Conservation (phyloP, 202 grass and related monocot species). For the Schoenoplectus triqueter region DNA sequence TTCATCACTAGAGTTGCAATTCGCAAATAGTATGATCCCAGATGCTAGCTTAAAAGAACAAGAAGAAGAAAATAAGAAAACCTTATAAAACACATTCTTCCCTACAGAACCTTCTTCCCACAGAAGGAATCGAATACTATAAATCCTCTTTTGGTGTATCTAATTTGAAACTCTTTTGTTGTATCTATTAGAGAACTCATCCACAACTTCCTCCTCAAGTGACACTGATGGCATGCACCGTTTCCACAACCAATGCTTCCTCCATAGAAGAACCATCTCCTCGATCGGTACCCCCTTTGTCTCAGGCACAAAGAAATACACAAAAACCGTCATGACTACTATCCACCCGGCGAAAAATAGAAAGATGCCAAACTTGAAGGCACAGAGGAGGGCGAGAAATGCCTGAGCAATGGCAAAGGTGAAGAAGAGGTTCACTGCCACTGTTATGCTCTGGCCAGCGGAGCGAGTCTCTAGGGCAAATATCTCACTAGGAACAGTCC, state of each 20-base stretch:
- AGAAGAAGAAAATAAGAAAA: background rate
- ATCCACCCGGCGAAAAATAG: conserved; percentile 91
- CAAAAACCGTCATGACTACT: conserved; percentile 78
- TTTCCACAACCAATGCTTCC: conserved; percentile 99
- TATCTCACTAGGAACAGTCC: conserved; percentile 97
- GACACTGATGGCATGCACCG: conserved; percentile 57
- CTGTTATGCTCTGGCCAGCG: conserved; percentile 95
- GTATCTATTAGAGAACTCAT: background rate
- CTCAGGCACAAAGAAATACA: conserved; percentile 76
- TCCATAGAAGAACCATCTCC: conserved; percentile 96
- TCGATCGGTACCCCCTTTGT: conserved; percentile 97
- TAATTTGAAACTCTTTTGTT: background rate
- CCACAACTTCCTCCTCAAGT: conserved; percentile 55
- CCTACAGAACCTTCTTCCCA: background rate
- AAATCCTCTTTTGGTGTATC: background rate
- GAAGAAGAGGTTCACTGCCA: conserved; percentile 80
- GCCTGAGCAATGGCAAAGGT: conserved; percentile 83
- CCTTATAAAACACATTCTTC: background rate
- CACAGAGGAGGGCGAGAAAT: conserved; percentile 76
- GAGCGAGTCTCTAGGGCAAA: conserved; percentile 91
- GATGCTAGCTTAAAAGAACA: background rate
- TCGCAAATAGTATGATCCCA: background rate
- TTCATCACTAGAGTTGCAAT: background rate
- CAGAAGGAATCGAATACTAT: background rate
- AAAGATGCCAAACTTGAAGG: conserved; percentile 91